Conservation (phyloP, 352 stramenopile genomes). For the Thraustotheca clavata region DNA sequence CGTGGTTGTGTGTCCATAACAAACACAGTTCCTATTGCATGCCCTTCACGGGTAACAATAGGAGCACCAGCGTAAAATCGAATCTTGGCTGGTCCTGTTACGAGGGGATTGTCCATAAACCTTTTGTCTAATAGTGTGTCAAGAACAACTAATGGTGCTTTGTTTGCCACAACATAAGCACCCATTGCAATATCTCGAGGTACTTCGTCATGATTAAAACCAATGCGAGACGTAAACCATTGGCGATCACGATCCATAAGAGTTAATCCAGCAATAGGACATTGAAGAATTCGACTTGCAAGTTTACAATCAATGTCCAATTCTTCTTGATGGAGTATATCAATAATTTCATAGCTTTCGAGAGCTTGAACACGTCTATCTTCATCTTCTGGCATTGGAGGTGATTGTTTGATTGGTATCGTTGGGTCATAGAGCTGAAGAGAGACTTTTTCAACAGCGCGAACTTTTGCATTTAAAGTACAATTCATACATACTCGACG, state of each 20-base stretch:
- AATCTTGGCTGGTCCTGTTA: constrained; percentile 45
- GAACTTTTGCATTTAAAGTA: background rate
- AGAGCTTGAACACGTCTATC: constrained; percentile 3
- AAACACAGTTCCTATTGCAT: constrained; percentile 7
- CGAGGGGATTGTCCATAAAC: constrained; percentile 47
- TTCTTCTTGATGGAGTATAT: constrained; percentile 2
- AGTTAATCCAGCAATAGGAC: constrained; percentile 67
- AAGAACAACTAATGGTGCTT: constrained; percentile 26
- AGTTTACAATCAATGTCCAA: constrained; percentile 28
- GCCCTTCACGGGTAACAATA: background rate
- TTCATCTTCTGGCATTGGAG: background rate
- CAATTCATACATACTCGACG: too few relatives aligned
- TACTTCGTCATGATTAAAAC: background rate
- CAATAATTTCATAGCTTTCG: constrained; percentile 16
- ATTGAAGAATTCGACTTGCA: constrained; percentile 81
- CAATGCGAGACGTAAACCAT: background rate
- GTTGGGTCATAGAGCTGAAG: background rate
- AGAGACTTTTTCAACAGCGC: too few relatives aligned
- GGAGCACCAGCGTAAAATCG: constrained; percentile 67
- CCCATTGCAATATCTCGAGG: background rate
- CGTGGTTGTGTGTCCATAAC: constrained; percentile 4
- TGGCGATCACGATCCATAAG: constrained; percentile 27
- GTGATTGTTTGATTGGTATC: background rate
- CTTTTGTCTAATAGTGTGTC: constrained; percentile 47
- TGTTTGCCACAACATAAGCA: background rate